These are phyloP conservation scores for Zymoseptoria tritici DNA, from an alignment of 2,329 filamentous ascomycete species.

Conservation along the genomic window DNA sequence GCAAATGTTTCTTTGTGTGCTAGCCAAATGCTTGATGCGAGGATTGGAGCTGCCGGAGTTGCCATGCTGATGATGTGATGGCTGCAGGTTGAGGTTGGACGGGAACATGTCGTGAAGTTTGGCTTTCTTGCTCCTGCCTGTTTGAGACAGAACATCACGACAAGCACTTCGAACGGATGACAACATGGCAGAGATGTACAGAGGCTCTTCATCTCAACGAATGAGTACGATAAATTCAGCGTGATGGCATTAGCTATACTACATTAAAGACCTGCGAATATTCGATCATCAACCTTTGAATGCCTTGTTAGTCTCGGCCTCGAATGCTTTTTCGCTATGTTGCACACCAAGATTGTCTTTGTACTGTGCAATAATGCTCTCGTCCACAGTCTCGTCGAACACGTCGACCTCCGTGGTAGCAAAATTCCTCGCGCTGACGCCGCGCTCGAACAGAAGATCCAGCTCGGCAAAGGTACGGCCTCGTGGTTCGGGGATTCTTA, in stretches of 20 bases:
- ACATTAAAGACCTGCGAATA: neutral
- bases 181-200: no score
- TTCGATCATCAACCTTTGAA: neutral
- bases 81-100: neutral
- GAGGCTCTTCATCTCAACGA: no score
- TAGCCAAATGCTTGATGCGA: constrained; percentile 5
- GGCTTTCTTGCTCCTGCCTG: neutral
- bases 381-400: constrained; percentile 38
- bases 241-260: neutral
- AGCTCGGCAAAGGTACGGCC: constrained; percentile 81
- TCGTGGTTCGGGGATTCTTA: constrained; percentile 69
- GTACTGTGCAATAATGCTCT: constrained; percentile 16
- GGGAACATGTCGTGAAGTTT: neutral
- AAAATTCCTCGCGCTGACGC: constrained; percentile 66
- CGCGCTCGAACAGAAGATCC: constrained; percentile 73
- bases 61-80: constrained; percentile 4
- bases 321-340: neutral
- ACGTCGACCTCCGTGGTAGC: constrained; percentile 50
- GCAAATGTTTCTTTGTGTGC: constrained; percentile 50
- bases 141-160: neutral
- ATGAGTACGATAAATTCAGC: neutral
- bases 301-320: neutral
- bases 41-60: constrained; percentile 1
- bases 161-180: neutral
- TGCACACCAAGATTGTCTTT: constrained; percentile 10